Conservation (phyloP, 1,284 basidiomycete species). For the Microstroma glucosiphilum region DNA sequence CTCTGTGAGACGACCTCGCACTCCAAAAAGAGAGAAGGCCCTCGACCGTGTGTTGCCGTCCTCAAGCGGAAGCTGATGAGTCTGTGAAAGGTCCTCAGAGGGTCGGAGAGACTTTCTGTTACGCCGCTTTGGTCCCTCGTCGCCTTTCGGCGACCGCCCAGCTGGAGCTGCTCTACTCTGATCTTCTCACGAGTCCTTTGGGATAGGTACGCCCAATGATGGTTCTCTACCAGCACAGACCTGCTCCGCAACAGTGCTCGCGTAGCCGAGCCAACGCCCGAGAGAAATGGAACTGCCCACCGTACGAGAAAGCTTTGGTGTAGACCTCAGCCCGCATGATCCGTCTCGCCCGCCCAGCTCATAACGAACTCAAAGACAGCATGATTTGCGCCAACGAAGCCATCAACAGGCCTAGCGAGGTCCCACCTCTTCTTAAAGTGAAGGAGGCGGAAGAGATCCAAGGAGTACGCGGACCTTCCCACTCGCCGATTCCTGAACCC, state of each 20-base stretch:
- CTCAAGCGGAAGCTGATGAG: background rate
- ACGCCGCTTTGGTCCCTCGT: slow-evolving; percentile 5
- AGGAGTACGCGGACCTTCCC: slow-evolving; percentile 43
- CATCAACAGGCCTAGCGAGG: slow-evolving; percentile 1
- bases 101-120: slow-evolving; percentile 7
- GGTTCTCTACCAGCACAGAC: too few species aligned
- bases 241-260: too few species aligned
- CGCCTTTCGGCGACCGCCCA: slow-evolving; percentile 5
- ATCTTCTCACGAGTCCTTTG: slow-evolving; percentile 5
- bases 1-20: background rate
- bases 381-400: background rate
- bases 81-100: background rate
- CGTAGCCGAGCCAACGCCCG: too few species aligned
- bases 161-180: slow-evolving; percentile 1
- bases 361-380: background rate
- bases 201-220: too few species aligned
- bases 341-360: background rate
- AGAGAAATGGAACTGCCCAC: too few species aligned
- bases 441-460: background rate
- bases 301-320: background rate
- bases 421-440: slow-evolving; percentile 1
- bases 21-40: background rate
- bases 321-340: background rate
- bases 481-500: slow-evolving; percentile 28
- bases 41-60: slow-evolving; percentile 1